Base-by-base conservation (phyloP, 495 filamentous ascomycete genomes). In the Staphylotrichum longicolle region DNA sequence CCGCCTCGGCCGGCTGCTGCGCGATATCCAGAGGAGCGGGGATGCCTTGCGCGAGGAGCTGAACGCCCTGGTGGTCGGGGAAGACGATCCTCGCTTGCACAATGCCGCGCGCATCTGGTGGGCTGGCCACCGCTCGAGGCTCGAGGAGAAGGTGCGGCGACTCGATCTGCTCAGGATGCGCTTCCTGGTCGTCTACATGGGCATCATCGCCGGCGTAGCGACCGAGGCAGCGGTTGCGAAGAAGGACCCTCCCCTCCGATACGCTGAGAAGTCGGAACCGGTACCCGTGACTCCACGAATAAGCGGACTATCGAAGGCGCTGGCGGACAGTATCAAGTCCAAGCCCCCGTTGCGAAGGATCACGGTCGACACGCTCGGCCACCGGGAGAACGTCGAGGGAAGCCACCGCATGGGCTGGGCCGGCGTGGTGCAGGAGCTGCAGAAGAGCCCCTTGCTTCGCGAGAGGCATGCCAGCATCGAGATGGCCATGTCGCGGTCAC, bases 121-220 rank as follows among this genome's bases (percentile, higher is more conserved):
- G 82, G 80, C 78, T 3, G 64, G 60, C 47, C 75, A 77, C 54
- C 74, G 76, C 35, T 61, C 48, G 48, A 69, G 72, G 45, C 66
- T 84, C 41, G 78, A 82, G 71, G 76, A 81, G 37, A 74, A 76
- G 58, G 77, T 82, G 60, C 85, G 80, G 27, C 82, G 78, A 6
- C 74, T 88, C 68, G 86, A 90, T 61, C 73, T 81, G 62, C 75
- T 83, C 44, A 77, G 80, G 62, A 87, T 82, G 71, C 83, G 85
- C 35, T 85, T 81, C 63, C 65, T 84, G 10, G 78, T 82, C 12
- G 72, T 83, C 65, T 77, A 85, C 68, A 73, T 83, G 80, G 72
- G 82, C 57, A 69, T 83, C 63, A 73, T 84, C 57, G 70, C 83
- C 37, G 65, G 77, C 39, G 70, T 71, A 58, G 70, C 72, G 50